phyloP scores from a whole-genome alignment of 768 basidiomycete genomes.

The Boletus rubropictus region DNA sequence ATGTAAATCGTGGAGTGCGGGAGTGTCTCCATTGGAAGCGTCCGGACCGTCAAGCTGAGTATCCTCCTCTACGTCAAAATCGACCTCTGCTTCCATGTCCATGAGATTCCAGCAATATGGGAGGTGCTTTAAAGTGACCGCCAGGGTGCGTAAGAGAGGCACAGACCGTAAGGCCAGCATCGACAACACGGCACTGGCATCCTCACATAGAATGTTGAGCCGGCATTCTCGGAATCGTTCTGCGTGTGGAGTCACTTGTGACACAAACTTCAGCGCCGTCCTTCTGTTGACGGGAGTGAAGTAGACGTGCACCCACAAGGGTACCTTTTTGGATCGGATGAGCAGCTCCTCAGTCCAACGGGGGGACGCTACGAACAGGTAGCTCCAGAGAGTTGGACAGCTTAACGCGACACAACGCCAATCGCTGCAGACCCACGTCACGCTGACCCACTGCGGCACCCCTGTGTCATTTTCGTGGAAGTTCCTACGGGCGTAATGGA shows the following conservation, averaged over 20 bases:
- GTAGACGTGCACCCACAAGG: background rate
- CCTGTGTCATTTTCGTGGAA: background rate
- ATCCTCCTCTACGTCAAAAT: background rate
- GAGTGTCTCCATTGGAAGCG: background rate
- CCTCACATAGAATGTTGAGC: background rate
- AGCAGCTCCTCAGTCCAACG: background rate
- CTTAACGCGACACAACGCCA: conserved; percentile 1
- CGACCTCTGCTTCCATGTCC: background rate
- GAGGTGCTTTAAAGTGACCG: background rate
- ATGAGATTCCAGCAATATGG: background rate
- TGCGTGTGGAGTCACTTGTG: background rate
- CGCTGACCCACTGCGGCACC: background rate
- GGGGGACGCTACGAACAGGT: background rate
- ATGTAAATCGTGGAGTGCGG: background rate
- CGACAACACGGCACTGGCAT: background rate
- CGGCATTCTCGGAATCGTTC: background rate
- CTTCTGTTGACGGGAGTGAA: background rate
- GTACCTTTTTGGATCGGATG: background rate
- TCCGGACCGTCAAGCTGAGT: background rate
- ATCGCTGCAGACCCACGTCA: background rate
- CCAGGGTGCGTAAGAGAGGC: background rate
- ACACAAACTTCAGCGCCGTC: background rate
- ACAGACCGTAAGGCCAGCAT: background rate
- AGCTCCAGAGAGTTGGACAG: background rate
- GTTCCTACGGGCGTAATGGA: background rate